Conservation (phyloP, 129 eudicot species). For the Cynara cardunculus region DNA sequence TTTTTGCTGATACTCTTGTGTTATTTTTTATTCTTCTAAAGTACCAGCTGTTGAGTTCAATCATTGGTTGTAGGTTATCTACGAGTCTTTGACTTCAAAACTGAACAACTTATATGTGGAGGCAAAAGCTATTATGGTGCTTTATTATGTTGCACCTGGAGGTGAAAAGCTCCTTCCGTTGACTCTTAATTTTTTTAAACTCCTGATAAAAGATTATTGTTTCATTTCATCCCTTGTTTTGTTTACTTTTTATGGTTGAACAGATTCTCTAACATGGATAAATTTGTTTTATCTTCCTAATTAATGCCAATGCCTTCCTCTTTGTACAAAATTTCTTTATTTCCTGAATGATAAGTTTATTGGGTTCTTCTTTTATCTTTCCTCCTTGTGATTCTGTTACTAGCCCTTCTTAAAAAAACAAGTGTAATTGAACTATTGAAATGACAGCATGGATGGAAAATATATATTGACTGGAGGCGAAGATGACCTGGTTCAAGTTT, state of each 20-base stretch:
- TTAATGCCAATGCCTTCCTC: neutral
- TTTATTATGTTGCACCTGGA: slow-evolving; percentile 94
- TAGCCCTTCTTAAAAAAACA: neutral
- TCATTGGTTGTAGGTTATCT: slow-evolving; percentile 57
- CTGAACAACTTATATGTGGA: slow-evolving; percentile 80
- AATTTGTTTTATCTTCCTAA: neutral
- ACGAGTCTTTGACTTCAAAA: slow-evolving; percentile 84
- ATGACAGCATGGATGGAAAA: slow-evolving; percentile 88
- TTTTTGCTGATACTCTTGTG: slow-evolving; percentile 9
- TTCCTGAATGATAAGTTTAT: neutral
- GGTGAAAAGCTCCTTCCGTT: slow-evolving; percentile 39
- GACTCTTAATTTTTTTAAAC: neutral
- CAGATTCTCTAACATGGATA: neutral
- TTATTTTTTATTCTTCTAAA: neutral
- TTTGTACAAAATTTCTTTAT: neutral
- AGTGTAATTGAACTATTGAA: slow-evolving; percentile 22
- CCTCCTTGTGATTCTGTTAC: neutral
- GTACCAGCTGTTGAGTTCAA: slow-evolving; percentile 8
- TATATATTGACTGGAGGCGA: slow-evolving; percentile 94
- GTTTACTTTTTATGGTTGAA: neutral
- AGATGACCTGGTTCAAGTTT: slow-evolving; percentile 96
- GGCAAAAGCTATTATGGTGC: slow-evolving; percentile 99
- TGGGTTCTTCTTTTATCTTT: neutral
- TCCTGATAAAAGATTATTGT: neutral
- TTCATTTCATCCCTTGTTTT: neutral